Evolutionary conservation across 768 basidiomycete species (phyloP).

Genomic region (Lanmaoa rubissima): DNA sequence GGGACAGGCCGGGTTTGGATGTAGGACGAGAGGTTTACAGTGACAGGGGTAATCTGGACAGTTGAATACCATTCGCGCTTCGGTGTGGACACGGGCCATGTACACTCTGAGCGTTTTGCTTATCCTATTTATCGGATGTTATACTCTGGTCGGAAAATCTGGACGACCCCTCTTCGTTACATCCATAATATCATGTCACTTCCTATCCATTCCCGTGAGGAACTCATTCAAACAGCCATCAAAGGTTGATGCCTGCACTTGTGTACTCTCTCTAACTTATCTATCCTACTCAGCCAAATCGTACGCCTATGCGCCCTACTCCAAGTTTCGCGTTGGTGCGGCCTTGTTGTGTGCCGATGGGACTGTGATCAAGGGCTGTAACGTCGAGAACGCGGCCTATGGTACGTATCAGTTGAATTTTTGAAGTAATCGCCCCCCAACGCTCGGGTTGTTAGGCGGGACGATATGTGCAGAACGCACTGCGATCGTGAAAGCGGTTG

Average conservation of each 20-base stretch:
- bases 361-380: conserved; percentile 77
- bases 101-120: too few species aligned
- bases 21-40: conserved; percentile 2
- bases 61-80: conserved; percentile 2
- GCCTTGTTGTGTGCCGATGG: conserved; percentile 73
- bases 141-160: background rate
- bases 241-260: conserved; percentile 8
- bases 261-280: background rate
- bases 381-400: conserved; percentile 92
- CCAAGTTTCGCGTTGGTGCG: conserved; percentile 91
- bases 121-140: background rate
- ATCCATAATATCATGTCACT: conserved; percentile 18
- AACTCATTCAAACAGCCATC: conserved; percentile 52
- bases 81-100: background rate
- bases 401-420: conserved; percentile 44
- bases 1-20: conserved; percentile 50
- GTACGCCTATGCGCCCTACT: conserved; percentile 79
- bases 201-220: conserved; percentile 43
- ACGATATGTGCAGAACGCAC: conserved; percentile 95
- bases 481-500: conserved; percentile 91
- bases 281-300: conserved; percentile 50
- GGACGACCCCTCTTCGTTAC: background rate
- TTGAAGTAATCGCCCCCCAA: background rate
- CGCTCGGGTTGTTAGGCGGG: conserved; percentile 44
- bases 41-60: background rate